Evolutionary conservation across 257 asterid species (phyloP).

Genomic region (Lycium barbarum): DNA sequence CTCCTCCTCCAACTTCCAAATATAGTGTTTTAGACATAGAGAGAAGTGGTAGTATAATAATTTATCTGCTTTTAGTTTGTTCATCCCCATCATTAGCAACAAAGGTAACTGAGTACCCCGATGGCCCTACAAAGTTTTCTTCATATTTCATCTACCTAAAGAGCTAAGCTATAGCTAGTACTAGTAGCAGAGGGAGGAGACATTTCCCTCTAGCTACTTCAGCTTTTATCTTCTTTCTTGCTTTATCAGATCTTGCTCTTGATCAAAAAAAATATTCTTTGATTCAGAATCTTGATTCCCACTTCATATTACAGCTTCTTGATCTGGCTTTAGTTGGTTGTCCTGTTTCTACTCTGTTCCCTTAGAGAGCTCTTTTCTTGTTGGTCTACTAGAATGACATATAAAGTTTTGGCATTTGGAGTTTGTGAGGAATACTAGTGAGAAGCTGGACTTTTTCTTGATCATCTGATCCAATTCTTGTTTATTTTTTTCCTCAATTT

Average conservation of each 20-base stretch:
- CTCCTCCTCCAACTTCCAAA: constrained; percentile 49
- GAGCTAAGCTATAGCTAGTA: constrained; percentile 21
- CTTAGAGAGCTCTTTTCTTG: not conserved
- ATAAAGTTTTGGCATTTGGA: not conserved
- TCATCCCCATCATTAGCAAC: constrained; percentile 31
- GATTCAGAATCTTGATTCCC: constrained; percentile 10
- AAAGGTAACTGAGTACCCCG: not conserved
- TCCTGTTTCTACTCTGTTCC: constrained; percentile 29
- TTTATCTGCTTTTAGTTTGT: not conserved
- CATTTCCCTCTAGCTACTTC: not conserved
- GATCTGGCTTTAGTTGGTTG: constrained; percentile 27
- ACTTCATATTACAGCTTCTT: constrained; percentile 34
- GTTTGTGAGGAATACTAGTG: not conserved
- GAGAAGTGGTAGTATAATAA: not conserved
- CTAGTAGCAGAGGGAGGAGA: constrained; percentile 31
- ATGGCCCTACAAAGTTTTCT: not conserved
- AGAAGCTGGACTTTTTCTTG: not conserved
- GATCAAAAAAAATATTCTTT: constrained; percentile 26
- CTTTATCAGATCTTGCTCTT: constrained; percentile 40
- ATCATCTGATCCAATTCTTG: constrained; percentile 28
- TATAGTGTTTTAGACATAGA: not conserved
- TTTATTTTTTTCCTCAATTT: not conserved
- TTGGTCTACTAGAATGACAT: constrained; percentile 29
- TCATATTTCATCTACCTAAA: constrained; percentile 38
- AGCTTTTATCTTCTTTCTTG: not conserved